Evolutionary conservation across 352 stramenopile genomes (phyloP).

Genomic region (Phytophthora melonis): DNA sequence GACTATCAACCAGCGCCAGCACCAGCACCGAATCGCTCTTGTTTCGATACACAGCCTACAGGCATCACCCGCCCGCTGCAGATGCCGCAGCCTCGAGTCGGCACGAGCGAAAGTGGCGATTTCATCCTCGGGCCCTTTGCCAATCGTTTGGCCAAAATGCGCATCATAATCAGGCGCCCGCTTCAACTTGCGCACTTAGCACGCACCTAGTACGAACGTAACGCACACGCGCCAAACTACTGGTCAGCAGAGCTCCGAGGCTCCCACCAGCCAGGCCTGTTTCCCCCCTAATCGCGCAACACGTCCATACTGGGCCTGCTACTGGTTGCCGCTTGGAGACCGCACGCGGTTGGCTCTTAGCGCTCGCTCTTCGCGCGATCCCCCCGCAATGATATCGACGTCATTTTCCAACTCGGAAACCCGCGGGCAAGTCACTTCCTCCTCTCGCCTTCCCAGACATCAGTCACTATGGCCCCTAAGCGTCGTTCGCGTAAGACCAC

Average conservation of each 20-base stretch:
- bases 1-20: background rate
- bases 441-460: conserved; percentile 4
- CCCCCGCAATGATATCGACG: conserved; percentile 16
- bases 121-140: background rate
- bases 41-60: background rate
- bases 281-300: conserved; percentile 27
- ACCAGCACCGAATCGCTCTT: background rate
- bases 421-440: conserved; percentile 35
- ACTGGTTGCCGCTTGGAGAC: conserved; percentile 31
- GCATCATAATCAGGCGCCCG: background rate
- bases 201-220: background rate
- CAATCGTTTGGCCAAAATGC: background rate
- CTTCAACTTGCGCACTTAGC: background rate
- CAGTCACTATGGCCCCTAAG: conserved; percentile 75
- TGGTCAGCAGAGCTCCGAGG: conserved; percentile 40
- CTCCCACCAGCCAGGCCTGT: conserved; percentile 2
- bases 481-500: conserved; percentile 85
- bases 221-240: conserved; percentile 30
- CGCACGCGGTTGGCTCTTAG: conserved; percentile 41
- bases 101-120: background rate
- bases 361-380: conserved; percentile 11
- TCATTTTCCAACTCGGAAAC: conserved; percentile 65
- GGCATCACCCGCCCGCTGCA: background rate
- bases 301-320: background rate
- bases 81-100: background rate